These are phyloP conservation scores for Arxiozyma telluris DNA, from an alignment of 1,139 yeast species.

Conservation along the genomic window DNA sequence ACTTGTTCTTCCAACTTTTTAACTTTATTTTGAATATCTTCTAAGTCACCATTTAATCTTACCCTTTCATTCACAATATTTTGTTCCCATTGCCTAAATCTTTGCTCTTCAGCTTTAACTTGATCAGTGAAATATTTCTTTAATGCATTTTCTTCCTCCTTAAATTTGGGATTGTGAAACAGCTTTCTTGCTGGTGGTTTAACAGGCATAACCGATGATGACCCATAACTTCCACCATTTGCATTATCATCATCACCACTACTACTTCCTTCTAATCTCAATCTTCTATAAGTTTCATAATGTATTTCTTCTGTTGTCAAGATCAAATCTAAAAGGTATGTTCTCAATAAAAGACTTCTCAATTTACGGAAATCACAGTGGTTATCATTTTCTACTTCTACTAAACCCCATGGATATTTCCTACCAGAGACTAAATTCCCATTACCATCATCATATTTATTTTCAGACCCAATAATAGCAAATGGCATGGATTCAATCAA, in stretches of 20 bases:
- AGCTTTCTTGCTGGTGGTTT: slow-evolving; percentile 34
- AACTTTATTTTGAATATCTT: slow-evolving; percentile 70
- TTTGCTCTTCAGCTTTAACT: slow-evolving; percentile 91
- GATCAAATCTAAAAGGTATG: slow-evolving; percentile 86
- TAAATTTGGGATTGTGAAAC: slow-evolving; percentile 78
- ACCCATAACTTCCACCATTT: slow-evolving; percentile 11
- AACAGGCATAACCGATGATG: slow-evolving; percentile 17
- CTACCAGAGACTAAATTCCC: slow-evolving; percentile 82
- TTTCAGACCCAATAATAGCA: slow-evolving; percentile 86
- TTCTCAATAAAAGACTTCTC: slow-evolving; percentile 78
- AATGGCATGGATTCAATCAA: slow-evolving; percentile 90
- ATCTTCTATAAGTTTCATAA: slow-evolving; percentile 78
- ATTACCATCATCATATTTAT: slow-evolving; percentile 66
- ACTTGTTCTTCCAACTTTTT: slow-evolving; percentile 67
- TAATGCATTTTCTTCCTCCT: slow-evolving; percentile 91
- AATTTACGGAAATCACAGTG: slow-evolving; percentile 94
- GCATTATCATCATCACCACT: slow-evolving; percentile 25
- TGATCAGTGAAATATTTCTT: slow-evolving; percentile 97
- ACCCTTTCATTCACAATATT: slow-evolving; percentile 91
- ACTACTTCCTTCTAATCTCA: slow-evolving; percentile 58
- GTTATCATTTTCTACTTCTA: slow-evolving; percentile 90
- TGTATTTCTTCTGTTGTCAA: slow-evolving; percentile 86
- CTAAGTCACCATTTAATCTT: slow-evolving; percentile 87
- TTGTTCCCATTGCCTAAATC: slow-evolving; percentile 98
- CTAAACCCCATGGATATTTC: slow-evolving; percentile 95